phyloP scores from a whole-genome alignment of 352 stramenopile species.

The Blastocystis sp. region DNA sequence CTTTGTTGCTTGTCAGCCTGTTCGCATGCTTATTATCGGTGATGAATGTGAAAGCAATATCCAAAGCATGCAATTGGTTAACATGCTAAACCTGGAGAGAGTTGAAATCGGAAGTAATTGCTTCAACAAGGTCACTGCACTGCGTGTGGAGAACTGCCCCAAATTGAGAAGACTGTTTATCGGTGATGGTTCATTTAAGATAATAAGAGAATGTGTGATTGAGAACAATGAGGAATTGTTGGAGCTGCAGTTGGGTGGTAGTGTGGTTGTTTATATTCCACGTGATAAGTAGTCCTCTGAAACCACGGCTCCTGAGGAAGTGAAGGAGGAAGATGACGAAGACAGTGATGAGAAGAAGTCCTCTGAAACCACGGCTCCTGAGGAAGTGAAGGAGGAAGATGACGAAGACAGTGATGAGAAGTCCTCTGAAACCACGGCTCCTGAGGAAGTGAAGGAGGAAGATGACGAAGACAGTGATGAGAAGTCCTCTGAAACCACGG shows the following conservation, averaged over 20 bases:
- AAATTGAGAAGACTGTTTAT: neutral
- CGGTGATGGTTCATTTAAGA: neutral
- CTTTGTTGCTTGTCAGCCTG: neutral
- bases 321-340: neutral
- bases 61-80: neutral
- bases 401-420: too few relatives aligned
- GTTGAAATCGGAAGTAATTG: neutral
- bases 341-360: too few relatives aligned
- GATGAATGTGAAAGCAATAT: neutral
- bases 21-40: neutral
- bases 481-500: too few relatives aligned
- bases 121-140: neutral
- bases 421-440: too few relatives aligned
- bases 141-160: neutral
- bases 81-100: neutral
- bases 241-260: neutral
- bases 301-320: neutral
- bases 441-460: too few relatives aligned
- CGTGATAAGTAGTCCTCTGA: neutral
- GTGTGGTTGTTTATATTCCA: neutral
- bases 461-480: too few relatives aligned
- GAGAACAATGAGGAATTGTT: neutral
- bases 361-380: too few relatives aligned
- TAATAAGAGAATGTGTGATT: neutral
- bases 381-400: too few relatives aligned